Evolutionary conservation across 441 rosid genomes (phyloP).

Genomic region (Brassica hybrid): DNA sequence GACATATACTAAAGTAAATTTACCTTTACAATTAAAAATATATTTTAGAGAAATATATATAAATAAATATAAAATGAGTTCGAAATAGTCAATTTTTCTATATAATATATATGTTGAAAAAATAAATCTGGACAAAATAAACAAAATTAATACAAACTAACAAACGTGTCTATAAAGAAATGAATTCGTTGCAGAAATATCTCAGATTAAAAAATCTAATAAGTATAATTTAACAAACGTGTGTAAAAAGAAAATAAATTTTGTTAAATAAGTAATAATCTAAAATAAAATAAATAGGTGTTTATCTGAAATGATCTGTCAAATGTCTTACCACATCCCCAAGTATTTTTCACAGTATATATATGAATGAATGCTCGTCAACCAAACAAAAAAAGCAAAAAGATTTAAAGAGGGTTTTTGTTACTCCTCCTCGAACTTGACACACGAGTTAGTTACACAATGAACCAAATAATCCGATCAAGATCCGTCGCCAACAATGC

Average conservation of each 20-base stretch:
- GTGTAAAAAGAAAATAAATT: not conserved
- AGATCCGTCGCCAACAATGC: not conserved
- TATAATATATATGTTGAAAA: no score
- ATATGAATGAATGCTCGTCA: not conserved
- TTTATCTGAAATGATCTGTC: not conserved
- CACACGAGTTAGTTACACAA: not conserved
- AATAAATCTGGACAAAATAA: no score
- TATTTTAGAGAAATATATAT: no score
- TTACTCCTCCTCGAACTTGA: not conserved
- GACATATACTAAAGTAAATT: no score
- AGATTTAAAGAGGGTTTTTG: not conserved
- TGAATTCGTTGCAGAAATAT: no score
- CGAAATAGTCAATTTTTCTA: no score
- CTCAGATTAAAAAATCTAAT: no score
- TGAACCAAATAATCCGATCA: slow-evolving; percentile 3
- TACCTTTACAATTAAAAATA: no score
- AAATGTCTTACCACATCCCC: not conserved
- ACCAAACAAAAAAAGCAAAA: not conserved
- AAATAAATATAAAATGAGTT: no score
- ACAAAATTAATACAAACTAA: no score
- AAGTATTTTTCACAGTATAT: not conserved
- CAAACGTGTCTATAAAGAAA: no score
- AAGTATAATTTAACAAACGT: not conserved
- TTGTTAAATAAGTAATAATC: not conserved
- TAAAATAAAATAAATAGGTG: not conserved